A percentile compares a stretch with the other conserved stretches of the same genome.
These are phyloP conservation scores for Gracilaria vermiculophylla DNA, from an alignment of 23 red algal species.

Conservation along the genomic window DNA sequence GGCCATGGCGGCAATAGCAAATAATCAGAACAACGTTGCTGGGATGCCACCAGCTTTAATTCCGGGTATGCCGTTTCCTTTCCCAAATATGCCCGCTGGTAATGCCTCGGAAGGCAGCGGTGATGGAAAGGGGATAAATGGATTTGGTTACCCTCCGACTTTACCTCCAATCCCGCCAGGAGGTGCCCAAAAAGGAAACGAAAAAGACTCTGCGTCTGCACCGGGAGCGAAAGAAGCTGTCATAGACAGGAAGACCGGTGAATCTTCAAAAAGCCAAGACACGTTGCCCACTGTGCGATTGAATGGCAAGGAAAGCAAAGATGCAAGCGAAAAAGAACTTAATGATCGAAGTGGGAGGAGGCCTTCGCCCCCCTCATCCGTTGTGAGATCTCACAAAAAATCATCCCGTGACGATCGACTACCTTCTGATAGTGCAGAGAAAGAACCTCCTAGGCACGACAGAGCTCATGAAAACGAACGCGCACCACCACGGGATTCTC, in stretches of 20 bases:
- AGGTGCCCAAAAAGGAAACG: not conserved
- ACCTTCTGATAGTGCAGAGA: slow-evolving; percentile 36
- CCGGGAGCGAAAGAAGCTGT: not conserved
- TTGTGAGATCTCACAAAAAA: not conserved
- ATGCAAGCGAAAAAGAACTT: slow-evolving; percentile 5
- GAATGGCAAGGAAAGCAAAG: not conserved
- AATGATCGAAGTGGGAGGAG: slow-evolving; percentile 1
- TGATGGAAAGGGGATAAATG: slow-evolving; percentile 6
- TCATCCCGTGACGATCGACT: slow-evolving; percentile 16
- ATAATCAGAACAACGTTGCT: slow-evolving; percentile 7
- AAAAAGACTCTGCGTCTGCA: not conserved
- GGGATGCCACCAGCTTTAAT: slow-evolving; percentile 31
- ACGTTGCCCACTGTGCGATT: not conserved
- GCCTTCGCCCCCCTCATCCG: not conserved
- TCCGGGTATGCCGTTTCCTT: slow-evolving; percentile 39
- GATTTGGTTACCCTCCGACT: not conserved
- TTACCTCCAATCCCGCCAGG: not conserved
- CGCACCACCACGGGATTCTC: slow-evolving; percentile 16
- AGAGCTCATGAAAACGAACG: slow-evolving; percentile 32
- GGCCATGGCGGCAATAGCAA: slow-evolving; percentile 33
- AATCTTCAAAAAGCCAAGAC: not conserved
- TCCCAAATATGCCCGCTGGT: slow-evolving; percentile 34
- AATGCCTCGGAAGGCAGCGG: not conserved
- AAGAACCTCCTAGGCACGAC: slow-evolving; percentile 29
- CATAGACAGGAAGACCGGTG: not conserved